Evolutionary conservation across 176 grass and related monocot genomes (phyloP).

Genomic region (Melocanna baccifera): DNA sequence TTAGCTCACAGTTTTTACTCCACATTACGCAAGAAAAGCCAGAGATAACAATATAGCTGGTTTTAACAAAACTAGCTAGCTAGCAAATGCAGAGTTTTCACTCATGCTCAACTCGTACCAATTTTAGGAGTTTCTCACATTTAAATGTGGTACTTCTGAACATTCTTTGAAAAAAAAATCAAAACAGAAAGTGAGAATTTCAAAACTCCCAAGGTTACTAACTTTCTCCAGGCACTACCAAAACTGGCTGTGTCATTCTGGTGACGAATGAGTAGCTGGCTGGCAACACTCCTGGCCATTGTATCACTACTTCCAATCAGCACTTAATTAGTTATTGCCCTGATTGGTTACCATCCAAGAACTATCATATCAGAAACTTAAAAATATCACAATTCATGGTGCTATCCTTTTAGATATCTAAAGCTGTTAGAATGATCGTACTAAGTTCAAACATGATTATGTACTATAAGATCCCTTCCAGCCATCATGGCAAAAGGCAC

Average conservation of each 20-base stretch:
- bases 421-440: slow-evolving; percentile 1
- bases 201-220: background rate
- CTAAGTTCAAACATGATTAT: background rate
- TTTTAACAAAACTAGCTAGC: background rate
- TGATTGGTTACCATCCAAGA: background rate
- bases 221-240: background rate
- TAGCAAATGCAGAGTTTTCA: background rate
- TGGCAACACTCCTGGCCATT: background rate
- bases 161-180: background rate
- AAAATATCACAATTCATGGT: background rate
- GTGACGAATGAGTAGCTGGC: background rate
- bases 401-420: background rate
- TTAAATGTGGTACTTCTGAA: background rate
- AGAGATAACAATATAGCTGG: background rate
- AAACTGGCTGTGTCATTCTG: background rate
- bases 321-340: background rate
- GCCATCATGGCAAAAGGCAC: slow-evolving; percentile 3
- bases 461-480: background rate
- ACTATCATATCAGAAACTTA: background rate
- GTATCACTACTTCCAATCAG: background rate
- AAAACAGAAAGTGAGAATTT: background rate
- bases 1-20: background rate
- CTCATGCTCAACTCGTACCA: background rate
- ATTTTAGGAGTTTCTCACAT: background rate
- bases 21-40: background rate